Percentiles rank a stretch among this genome's conserved stretches.
phyloP scores from a whole-genome alignment of 140 eudicot genomes.

The Anethum foeniculum region DNA sequence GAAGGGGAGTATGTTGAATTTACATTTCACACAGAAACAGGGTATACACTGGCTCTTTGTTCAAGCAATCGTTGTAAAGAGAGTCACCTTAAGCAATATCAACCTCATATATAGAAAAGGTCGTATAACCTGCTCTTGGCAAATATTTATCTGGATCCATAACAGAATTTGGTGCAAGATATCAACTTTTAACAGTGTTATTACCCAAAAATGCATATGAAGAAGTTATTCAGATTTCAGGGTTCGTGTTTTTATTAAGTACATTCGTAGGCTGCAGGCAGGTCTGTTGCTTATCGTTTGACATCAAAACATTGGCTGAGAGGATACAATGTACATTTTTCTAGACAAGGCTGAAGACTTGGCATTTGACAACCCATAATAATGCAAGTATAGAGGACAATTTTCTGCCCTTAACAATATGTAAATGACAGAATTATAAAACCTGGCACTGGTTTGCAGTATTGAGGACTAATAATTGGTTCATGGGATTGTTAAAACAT shows the following conservation, averaged over 20 bases:
- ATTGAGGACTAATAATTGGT: not conserved
- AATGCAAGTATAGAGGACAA: no score
- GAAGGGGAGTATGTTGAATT: no score
- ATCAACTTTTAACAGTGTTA: not conserved
- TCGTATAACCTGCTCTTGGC: not conserved
- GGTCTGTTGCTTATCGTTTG: no score
- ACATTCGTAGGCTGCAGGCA: no score
- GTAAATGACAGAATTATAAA: not conserved
- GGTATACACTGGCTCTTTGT: not conserved
- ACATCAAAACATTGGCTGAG: no score
- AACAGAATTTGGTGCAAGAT: no score
- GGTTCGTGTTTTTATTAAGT: no score
- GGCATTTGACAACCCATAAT: no score
- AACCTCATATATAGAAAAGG: not conserved
- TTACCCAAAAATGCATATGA: not conserved
- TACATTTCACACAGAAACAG: no score
- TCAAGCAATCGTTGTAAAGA: not conserved
- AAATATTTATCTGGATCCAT: not conserved
- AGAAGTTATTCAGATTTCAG: not conserved
- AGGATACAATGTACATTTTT: no score
- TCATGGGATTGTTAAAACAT: not conserved
- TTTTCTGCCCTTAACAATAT: not conserved
- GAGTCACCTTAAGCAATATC: not conserved
- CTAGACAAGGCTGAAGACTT: no score
- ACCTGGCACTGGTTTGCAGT: conserved; percentile 6